Base-by-base conservation (phyloP, 768 basidiomycete genomes). In the Chiua virens region DNA sequence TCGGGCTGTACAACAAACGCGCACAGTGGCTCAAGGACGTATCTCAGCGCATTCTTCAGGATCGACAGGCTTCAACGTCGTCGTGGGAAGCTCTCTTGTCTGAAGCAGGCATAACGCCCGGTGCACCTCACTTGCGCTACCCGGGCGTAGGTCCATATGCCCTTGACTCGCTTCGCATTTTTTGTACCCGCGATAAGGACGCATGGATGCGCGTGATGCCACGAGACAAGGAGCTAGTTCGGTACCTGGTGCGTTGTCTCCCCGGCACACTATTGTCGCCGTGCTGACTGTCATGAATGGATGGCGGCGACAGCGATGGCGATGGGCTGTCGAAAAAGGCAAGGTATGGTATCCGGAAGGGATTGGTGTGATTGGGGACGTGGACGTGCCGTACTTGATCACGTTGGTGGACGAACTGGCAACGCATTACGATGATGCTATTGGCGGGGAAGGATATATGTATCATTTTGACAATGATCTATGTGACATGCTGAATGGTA, bases 91-190 rank as follows among this genome's bases (percentile, higher is more conserved):
- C n/a, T 6, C 15, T 38, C 15, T 20, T 47, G 41, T 50, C 27
- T 4, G 38, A 47, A 3, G 38, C 39, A 25, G 2, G 5, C n/a
- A 13, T 23, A 2, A 23, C 17, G 8, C 75, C 77, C 2, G 61
- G 69, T 7, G 81, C 79, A 10, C 70, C 78, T 11, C 69, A 83
- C 47, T 79, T 81, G 36, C 77, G 83, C 57, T 75, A 84, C 23
- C 82, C 85, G 0, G 87, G 87, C 0, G 73, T 82, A 1, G 87
- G 89, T 0, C 70, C 73, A 4, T 91, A 90, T 53, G 89, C 89
- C 1, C 74, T 87, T 1, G 88, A 90, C 62, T 88, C 85, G 5
- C 87, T 87, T 58, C 77, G 86, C 36, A 87, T 90, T 18, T 90
- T 87, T 65, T 87, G 80, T 52, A 51, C 34, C 7, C 57, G 50